Evolutionary conservation across 352 stramenopile genomes (phyloP).

Genomic region (Globisporangium uncinulatum): DNA sequence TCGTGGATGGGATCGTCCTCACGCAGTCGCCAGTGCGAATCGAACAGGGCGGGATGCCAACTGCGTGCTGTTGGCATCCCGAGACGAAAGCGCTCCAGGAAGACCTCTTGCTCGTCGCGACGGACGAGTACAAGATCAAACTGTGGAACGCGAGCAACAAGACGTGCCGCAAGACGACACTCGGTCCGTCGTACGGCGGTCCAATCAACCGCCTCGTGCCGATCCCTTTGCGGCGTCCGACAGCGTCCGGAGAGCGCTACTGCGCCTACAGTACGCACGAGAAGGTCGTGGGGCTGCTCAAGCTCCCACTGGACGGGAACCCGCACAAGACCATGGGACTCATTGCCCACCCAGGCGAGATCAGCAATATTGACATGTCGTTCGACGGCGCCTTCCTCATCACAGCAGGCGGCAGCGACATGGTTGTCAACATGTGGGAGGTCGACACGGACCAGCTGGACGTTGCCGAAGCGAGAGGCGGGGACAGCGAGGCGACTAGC

Average conservation of each 20-base stretch:
- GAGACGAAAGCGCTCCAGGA: constrained; percentile 73
- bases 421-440: constrained; percentile 91
- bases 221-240: constrained; percentile 26
- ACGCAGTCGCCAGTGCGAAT: constrained; percentile 60
- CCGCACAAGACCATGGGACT: constrained; percentile 90
- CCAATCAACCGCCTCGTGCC: constrained; percentile 80
- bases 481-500: not conserved
- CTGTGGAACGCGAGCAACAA: constrained; percentile 90
- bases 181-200: constrained; percentile 87
- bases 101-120: constrained; percentile 87
- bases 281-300: constrained; percentile 81
- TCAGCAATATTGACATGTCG: constrained; percentile 82
- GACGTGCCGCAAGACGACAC: constrained; percentile 85
- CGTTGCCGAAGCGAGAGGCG: constrained; percentile 40
- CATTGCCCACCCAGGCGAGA: constrained; percentile 87
- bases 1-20: constrained; percentile 84
- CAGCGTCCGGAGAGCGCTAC: constrained; percentile 38
- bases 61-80: constrained; percentile 88
- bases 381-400: constrained; percentile 85
- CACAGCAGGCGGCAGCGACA: constrained; percentile 83
- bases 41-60: constrained; percentile 83
- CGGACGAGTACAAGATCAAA: constrained; percentile 93
- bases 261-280: constrained; percentile 78
- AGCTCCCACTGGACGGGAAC: constrained; percentile 90
- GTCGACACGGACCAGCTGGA: constrained; percentile 78